These are phyloP conservation scores for Entoloma clypeatum DNA, from an alignment of 1,284 basidiomycete species.

Conservation along the genomic window DNA sequence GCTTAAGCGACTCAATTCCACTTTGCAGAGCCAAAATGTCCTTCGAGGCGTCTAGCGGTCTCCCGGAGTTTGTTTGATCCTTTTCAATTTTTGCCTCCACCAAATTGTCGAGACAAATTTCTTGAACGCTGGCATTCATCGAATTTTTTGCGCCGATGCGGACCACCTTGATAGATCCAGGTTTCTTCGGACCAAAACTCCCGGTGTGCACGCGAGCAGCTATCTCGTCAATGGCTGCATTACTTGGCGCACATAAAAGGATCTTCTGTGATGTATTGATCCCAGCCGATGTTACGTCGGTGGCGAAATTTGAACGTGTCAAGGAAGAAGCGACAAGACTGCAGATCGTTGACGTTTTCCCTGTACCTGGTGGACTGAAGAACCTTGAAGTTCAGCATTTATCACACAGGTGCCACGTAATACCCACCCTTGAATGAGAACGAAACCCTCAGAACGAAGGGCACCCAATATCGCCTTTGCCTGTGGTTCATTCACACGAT, in stretches of 20 bases:
- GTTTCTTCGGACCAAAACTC: slow-evolving; percentile 57
- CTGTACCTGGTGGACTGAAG: slow-evolving; percentile 90
- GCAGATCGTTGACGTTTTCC: slow-evolving; percentile 98
- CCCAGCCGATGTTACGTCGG: slow-evolving; percentile 27
- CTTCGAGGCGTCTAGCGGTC: slow-evolving; percentile 46
- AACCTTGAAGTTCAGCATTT: slow-evolving; percentile 8
- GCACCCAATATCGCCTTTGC: slow-evolving; percentile 85
- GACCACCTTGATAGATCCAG: slow-evolving; percentile 74
- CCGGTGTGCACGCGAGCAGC: slow-evolving; percentile 84
- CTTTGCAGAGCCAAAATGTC: slow-evolving; percentile 61
- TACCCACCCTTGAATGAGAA: slow-evolving; percentile 90
- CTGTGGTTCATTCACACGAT: slow-evolving; percentile 91
- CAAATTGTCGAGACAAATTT: slow-evolving; percentile 84
- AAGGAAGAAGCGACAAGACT: slow-evolving; percentile 88
- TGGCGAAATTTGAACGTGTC: slow-evolving; percentile 28
- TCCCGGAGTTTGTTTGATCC: slow-evolving; percentile 42
- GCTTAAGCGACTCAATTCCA: slow-evolving; percentile 69
- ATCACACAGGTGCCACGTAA: slow-evolving; percentile 2
- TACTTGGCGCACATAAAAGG: slow-evolving; percentile 95
- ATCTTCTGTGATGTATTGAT: slow-evolving; percentile 68
- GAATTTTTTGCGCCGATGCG: slow-evolving; percentile 81
- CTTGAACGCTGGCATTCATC: slow-evolving; percentile 82
- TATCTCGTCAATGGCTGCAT: slow-evolving; percentile 98
- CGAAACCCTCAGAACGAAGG: slow-evolving; percentile 75
- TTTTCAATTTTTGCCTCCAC: slow-evolving; percentile 75